Base-by-base conservation (phyloP, 2,329 filamentous ascomycete species). In the Monosporascus sp. region DNA sequence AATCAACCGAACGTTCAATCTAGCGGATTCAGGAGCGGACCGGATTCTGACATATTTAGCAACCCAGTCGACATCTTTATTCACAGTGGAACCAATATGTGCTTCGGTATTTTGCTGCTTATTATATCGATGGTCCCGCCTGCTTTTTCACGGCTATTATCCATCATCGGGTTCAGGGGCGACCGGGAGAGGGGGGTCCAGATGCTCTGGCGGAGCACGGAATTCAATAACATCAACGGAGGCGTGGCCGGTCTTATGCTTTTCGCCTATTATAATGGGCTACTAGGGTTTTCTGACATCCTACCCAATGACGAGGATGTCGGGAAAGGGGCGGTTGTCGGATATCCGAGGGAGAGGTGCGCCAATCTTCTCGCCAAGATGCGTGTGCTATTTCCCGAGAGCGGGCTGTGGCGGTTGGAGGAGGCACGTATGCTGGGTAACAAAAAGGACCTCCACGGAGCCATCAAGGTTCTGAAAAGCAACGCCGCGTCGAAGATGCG, bases 71-170 rank as follows among this genome's bases (percentile, higher is more conserved):
- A 97, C 68, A 73, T 87, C 22, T 99, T 97, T 67, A 86, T 97
- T 38, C 91, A 96, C 68, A 92, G 90, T 0, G 93, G 91, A 9
- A 84, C 86, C 5, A 94, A 89, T 66, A 87, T 97, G 70, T 96
- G 91, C 70, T 97, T 92, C 63, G 94, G 94, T 3, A 80, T 95
- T 35, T 74, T 97, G 1, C 79, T 95, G 15, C 78, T 97, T 1
- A 78, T 97, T 51, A 85, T 97, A n/a, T 95, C 91, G 14, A 88
- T 97, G 74, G 85, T 97, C 1, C 95, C 94, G 0, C 94, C 94
- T 0, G 84, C 92, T 0, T 96, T 97, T 69, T 87, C 84, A n/a
- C 88, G 85, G 52, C 80, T 99, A 1, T 78, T 97, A 4, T 89
- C 87, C 55, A 87, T 97, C 43, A 88, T 97, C 31, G 94, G 94